These are phyloP conservation scores for Nakazawaea holstii DNA, from an alignment of 805 yeast species.

Conservation along the genomic window DNA sequence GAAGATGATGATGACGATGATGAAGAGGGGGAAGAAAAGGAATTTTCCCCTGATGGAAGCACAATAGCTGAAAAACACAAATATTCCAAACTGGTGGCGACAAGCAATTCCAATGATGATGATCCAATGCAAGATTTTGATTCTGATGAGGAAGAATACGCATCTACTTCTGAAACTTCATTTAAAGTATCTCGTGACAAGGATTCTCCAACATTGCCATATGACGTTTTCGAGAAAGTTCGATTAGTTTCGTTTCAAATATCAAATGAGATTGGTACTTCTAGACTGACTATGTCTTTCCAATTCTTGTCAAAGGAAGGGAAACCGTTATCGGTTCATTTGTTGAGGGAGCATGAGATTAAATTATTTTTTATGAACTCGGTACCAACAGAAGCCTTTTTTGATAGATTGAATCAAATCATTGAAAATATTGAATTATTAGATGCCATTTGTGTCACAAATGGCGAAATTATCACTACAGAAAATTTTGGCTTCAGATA, in stretches of 20 bases:
- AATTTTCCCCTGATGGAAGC: not conserved
- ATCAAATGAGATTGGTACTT: slow-evolving; percentile 8
- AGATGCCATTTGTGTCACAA: slow-evolving; percentile 9
- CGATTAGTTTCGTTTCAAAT: slow-evolving; percentile 10
- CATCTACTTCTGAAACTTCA: not conserved
- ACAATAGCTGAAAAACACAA: not conserved
- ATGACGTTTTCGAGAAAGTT: slow-evolving; percentile 9
- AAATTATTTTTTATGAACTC: slow-evolving; percentile 7
- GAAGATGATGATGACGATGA: slow-evolving; percentile 5
- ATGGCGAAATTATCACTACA: slow-evolving; percentile 11
- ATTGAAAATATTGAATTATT: slow-evolving; percentile 4
- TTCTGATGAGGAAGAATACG: not conserved
- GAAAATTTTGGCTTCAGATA: slow-evolving; percentile 12
- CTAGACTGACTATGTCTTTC: slow-evolving; percentile 9
- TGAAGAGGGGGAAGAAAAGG: slow-evolving; percentile 1
- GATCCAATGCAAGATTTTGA: not conserved
- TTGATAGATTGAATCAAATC: slow-evolving; percentile 8
- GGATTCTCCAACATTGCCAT: slow-evolving; percentile 7
- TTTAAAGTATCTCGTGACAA: not conserved
- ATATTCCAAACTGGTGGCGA: not conserved
- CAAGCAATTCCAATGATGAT: not conserved
- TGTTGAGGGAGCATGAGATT: slow-evolving; percentile 11
- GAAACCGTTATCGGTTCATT: slow-evolving; percentile 8
- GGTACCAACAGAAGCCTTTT: slow-evolving; percentile 3
- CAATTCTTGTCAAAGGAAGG: slow-evolving; percentile 10